Conservation (phyloP, 768 basidiomycete genomes). For the Postia placenta region DNA sequence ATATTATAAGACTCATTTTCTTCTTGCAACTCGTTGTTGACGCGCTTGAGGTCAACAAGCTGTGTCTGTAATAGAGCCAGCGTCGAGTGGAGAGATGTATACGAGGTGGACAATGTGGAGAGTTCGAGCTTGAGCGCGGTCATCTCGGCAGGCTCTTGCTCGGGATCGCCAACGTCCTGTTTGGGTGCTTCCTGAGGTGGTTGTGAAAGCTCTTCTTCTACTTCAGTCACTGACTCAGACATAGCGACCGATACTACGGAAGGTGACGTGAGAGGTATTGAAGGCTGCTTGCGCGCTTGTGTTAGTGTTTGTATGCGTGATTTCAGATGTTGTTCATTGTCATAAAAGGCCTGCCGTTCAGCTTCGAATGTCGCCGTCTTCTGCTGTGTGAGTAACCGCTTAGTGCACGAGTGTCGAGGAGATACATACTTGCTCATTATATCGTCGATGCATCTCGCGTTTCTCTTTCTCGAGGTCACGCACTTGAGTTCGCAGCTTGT, state of each 20-base stretch:
- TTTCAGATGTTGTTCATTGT: constrained; percentile 91
- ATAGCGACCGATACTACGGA: constrained; percentile 20
- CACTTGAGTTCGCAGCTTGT: constrained; percentile 75
- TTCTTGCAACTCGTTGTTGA: constrained; percentile 85
- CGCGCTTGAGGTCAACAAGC: constrained; percentile 78
- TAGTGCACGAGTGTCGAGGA: background rate
- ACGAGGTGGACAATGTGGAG: constrained; percentile 80
- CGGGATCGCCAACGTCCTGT: constrained; percentile 56
- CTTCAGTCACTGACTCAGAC: constrained; percentile 31
- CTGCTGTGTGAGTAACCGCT: background rate
- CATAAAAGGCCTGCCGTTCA: constrained; percentile 88
- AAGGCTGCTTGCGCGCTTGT: constrained; percentile 54
- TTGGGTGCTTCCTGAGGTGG: constrained; percentile 21
- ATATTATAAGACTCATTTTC: constrained; percentile 98
- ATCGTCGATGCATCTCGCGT: constrained; percentile 72
- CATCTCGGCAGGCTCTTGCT: constrained; percentile 83
- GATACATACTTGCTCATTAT: constrained; percentile 74
- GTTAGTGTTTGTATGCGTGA: constrained; percentile 80
- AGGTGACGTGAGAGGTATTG: constrained; percentile 28
- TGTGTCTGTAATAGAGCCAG: constrained; percentile 81
- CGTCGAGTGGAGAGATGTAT: constrained; percentile 78
- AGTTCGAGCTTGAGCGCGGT: constrained; percentile 77
- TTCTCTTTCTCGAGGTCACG: constrained; percentile 88
- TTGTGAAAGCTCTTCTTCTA: constrained; percentile 33
- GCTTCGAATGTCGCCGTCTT: constrained; percentile 88